Evolutionary conservation across 139 green algal genomes (phyloP).

Genomic region (Micractinium conductrix): DNA sequence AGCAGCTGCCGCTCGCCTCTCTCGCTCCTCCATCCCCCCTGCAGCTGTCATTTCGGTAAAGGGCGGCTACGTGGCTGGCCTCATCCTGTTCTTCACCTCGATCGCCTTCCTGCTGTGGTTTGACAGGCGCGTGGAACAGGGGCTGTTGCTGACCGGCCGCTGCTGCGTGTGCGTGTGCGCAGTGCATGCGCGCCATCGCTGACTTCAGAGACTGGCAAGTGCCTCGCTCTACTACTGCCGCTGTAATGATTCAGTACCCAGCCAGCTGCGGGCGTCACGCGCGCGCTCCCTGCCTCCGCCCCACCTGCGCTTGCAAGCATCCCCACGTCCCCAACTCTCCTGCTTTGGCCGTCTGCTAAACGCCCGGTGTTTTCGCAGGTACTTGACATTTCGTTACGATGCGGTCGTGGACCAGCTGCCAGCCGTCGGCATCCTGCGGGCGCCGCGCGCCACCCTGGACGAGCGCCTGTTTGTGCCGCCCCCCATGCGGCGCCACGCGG

Average conservation of each 20-base stretch:
- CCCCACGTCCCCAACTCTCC: too few relatives aligned
- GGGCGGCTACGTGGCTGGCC: slow-evolving; percentile 44
- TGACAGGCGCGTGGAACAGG: too few relatives aligned
- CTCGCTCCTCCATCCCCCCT: not conserved
- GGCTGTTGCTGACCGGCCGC: too few relatives aligned
- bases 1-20: not conserved
- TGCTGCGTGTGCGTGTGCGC: too few relatives aligned
- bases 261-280: too few relatives aligned
- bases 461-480: slow-evolving; percentile 39
- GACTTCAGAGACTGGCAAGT: too few relatives aligned
- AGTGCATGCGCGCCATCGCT: too few relatives aligned
- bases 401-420: slow-evolving; percentile 16
- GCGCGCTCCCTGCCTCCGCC: too few relatives aligned
- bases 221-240: too few relatives aligned
- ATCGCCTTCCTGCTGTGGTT: slow-evolving; percentile 38
- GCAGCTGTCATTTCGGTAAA: slow-evolving; percentile 56
- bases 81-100: slow-evolving; percentile 37
- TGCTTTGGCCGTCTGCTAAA: too few relatives aligned
- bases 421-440: slow-evolving; percentile 13
- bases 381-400: slow-evolving; percentile 36
- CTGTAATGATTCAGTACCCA: too few relatives aligned
- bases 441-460: slow-evolving; percentile 31
- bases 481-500: slow-evolving; percentile 25
- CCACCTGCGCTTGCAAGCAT: too few relatives aligned
- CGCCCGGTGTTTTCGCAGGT: not conserved